Conservation (phyloP, 495 filamentous ascomycete species). For the Neurospora sp. region DNA sequence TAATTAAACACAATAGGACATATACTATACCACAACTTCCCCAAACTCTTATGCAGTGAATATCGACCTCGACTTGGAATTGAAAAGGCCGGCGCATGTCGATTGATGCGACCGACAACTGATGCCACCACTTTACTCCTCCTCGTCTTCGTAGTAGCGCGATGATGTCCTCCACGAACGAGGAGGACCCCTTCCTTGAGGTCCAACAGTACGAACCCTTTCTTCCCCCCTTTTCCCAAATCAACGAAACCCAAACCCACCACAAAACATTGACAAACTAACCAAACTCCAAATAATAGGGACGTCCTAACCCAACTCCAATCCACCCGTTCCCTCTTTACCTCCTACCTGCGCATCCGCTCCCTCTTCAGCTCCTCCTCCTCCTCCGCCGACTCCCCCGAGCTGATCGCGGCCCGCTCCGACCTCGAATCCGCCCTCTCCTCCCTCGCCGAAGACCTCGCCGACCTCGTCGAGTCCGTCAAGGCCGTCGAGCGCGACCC, state of each 20-base stretch:
- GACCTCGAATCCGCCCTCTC: constrained; percentile 73
- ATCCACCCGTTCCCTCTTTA: constrained; percentile 73
- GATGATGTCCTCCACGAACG: constrained; percentile 64
- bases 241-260: not conserved
- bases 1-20: not conserved
- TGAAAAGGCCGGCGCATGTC: not conserved
- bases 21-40: not conserved
- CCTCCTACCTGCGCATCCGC: constrained; percentile 92
- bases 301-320: constrained; percentile 79
- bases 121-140: not conserved
- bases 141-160: not conserved
- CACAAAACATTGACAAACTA: not conserved
- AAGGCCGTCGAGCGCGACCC: constrained; percentile 83
- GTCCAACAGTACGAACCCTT: constrained; percentile 61
- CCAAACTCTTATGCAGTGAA: not conserved
- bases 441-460: constrained; percentile 73
- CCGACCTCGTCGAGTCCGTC: constrained; percentile 82
- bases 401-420: constrained; percentile 69
- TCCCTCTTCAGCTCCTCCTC: constrained; percentile 49
- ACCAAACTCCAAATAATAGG: constrained; percentile 28
- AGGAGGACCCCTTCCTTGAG: constrained; percentile 85
- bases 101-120: constrained; percentile 4
- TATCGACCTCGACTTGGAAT: not conserved
- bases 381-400: constrained; percentile 46
- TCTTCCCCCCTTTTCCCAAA: not conserved